phyloP scores from a whole-genome alignment of 768 basidiomycete genomes.

The Lactarius sp. region DNA sequence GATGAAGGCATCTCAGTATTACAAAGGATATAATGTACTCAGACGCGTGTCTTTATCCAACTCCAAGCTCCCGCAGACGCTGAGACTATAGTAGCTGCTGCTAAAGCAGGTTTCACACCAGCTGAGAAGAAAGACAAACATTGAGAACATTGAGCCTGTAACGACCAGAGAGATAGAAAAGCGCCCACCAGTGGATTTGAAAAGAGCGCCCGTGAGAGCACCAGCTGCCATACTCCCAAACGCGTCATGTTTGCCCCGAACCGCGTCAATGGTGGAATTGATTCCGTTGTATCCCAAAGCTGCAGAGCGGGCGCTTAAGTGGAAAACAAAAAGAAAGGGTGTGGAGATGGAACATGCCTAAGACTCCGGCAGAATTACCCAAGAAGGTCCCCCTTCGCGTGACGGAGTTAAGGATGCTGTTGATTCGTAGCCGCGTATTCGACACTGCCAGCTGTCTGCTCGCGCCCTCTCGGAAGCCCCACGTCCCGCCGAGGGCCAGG shows the following conservation, averaged over 20 bases:
- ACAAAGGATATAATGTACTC: constrained; percentile 43
- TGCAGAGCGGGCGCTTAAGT: constrained; percentile 40
- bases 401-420: constrained; percentile 93
- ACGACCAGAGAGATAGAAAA: constrained; percentile 33
- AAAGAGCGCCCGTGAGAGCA: constrained; percentile 83
- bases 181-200: constrained; percentile 84
- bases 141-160: constrained; percentile 25
- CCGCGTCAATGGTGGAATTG: constrained; percentile 88
- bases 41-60: constrained; percentile 86
- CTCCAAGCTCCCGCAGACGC: constrained; percentile 92
- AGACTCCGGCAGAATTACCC: constrained; percentile 96
- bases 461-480: constrained; percentile 95
- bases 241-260: constrained; percentile 88
- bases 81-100: constrained; percentile 85
- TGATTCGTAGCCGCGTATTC: constrained; percentile 86
- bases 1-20: constrained; percentile 36
- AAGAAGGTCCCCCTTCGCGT: constrained; percentile 96
- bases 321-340: constrained; percentile 38
- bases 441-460: constrained; percentile 81
- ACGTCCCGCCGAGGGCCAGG: constrained; percentile 88
- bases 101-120: constrained; percentile 84
- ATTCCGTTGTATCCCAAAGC: constrained; percentile 94
- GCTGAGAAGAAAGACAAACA: constrained; percentile 55
- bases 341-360: constrained; percentile 62
- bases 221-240: constrained; percentile 91